These are phyloP conservation scores for Syzygium aqueum DNA, from an alignment of 345 rosid genomes.

Conservation along the genomic window DNA sequence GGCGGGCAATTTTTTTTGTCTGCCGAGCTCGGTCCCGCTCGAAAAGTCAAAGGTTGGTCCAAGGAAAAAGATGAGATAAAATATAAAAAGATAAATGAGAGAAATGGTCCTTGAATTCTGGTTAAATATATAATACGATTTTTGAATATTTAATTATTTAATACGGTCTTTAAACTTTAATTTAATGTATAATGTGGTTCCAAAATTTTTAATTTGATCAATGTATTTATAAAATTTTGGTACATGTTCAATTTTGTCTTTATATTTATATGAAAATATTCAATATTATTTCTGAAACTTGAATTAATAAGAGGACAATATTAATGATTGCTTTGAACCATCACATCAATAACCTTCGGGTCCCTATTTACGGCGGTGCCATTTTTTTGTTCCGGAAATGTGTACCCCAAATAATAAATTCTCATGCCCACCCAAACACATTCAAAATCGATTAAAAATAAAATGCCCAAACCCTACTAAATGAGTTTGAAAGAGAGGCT, in stretches of 20 bases:
- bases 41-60: background rate
- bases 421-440: background rate
- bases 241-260: rapidly evolving
- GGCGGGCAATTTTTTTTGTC: background rate
- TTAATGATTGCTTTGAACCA: background rate
- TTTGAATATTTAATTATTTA: no score
- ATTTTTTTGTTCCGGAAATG: background rate
- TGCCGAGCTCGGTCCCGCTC: background rate
- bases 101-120: no score
- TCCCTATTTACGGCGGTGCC: background rate
- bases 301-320: rapidly evolving
- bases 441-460: background rate
- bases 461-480: background rate
- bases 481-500: background rate
- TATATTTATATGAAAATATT: no score
- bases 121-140: no score
- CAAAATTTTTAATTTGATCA: rapidly evolving
- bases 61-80: no score
- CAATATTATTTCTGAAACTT: no score
- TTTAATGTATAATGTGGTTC: rapidly evolving
- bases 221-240: no score
- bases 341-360: background rate
- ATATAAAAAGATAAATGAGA: no score
- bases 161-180: no score
- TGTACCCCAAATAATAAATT: background rate